Conservation (phyloP, 495 filamentous ascomycete genomes). For the Stereocaulon alpinum region DNA sequence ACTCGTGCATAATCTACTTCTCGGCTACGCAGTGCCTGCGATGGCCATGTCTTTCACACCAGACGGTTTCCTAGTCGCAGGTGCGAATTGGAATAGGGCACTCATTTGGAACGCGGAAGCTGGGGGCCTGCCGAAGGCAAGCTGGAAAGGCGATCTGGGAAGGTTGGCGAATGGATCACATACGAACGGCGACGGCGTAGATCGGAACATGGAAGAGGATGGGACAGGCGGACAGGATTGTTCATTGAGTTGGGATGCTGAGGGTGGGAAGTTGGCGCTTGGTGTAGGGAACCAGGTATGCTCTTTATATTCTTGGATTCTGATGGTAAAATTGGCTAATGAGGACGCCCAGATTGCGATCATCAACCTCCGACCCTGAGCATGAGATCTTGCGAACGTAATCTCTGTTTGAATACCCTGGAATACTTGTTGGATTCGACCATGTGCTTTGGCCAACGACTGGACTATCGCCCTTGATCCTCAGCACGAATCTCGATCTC, state of each 20-base stretch:
- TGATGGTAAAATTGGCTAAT: background rate
- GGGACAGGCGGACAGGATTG: conserved; percentile 28
- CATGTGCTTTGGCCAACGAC: background rate
- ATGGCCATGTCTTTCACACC: conserved; percentile 59
- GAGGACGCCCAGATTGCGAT: conserved; percentile 2
- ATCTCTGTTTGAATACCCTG: background rate
- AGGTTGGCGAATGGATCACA: conserved; percentile 9
- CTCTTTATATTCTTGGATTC: background rate
- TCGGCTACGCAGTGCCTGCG: conserved; percentile 42
- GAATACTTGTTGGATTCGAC: background rate
- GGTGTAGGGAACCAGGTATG: conserved; percentile 60
- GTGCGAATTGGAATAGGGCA: conserved; percentile 52
- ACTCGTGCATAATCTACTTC: conserved; percentile 38
- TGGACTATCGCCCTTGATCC: background rate
- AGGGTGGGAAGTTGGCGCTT: conserved; percentile 65
- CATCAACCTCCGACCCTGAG: conserved; percentile 14
- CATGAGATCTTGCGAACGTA: background rate
- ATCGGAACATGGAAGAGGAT: conserved; percentile 13
- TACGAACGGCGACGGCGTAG: conserved; percentile 31
- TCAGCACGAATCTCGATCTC: background rate
- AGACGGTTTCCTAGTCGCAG: conserved; percentile 61
- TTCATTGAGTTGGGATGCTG: conserved; percentile 63
- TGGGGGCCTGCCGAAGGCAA: conserved; percentile 53
- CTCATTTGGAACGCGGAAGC: conserved; percentile 66
- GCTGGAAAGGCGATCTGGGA: conserved; percentile 39